phyloP scores from a whole-genome alignment of 805 yeast genomes.

The Priceomyces medius region DNA sequence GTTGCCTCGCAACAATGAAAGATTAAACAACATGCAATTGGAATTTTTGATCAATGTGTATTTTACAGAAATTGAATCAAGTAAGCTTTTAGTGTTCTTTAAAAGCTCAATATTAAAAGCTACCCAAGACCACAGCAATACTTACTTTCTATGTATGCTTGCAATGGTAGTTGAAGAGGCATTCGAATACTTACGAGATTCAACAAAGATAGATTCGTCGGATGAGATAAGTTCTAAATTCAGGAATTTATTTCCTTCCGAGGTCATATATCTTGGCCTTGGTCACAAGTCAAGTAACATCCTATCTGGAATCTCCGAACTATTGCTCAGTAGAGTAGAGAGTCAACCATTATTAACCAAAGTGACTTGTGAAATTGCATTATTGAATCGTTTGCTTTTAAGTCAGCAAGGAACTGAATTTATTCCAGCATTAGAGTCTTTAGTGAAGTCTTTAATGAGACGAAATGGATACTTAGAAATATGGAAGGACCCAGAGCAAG shows the following conservation, averaged over 20 bases:
- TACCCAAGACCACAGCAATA: conserved; percentile 22
- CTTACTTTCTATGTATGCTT: conserved; percentile 27
- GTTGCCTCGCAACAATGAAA: conserved; percentile 17
- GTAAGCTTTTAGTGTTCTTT: conserved; percentile 24
- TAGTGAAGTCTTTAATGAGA: conserved; percentile 16
- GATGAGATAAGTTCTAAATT: conserved; percentile 15
- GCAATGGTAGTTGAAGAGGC: conserved; percentile 33
- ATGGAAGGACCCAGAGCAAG: conserved; percentile 36
- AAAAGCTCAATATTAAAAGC: conserved; percentile 21
- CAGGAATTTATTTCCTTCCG: conserved; percentile 24
- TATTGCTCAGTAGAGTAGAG: conserved; percentile 2
- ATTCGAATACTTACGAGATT: conserved; percentile 18
- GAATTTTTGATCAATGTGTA: conserved; percentile 31
- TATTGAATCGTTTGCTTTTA: conserved; percentile 22
- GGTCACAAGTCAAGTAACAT: conserved; percentile 15
- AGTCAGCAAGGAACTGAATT: conserved; percentile 17
- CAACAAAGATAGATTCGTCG: conserved; percentile 5
- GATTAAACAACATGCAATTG: conserved; percentile 21
- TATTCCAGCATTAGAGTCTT: conserved; percentile 13
- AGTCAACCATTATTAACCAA: conserved; percentile 14
- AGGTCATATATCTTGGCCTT: conserved; percentile 14
- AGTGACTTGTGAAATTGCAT: conserved; percentile 20
- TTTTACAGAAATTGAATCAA: conserved; percentile 24
- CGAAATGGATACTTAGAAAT: conserved; percentile 19
- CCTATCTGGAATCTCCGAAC: conserved; percentile 14